phyloP scores from a whole-genome alignment of 164 flowering plant genomes.

The Buxus sempervirens region DNA sequence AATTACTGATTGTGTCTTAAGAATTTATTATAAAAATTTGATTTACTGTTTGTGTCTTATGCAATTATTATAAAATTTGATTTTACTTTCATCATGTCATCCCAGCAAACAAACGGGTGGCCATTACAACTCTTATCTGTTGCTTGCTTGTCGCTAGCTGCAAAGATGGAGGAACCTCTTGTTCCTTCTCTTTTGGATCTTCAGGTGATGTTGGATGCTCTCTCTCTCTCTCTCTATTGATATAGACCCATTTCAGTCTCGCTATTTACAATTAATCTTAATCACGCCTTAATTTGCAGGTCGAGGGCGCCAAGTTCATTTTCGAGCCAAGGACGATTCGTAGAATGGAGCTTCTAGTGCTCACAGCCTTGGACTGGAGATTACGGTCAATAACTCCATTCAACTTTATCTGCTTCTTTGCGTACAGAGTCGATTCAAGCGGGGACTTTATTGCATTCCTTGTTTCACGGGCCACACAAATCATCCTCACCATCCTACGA shows the following conservation, averaged over 20 bases:
- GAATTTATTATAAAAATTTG: too few relatives aligned
- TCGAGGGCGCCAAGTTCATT: slow-evolving; percentile 53
- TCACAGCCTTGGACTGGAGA: slow-evolving; percentile 65
- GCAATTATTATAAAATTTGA: too few relatives aligned
- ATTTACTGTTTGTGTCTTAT: too few relatives aligned
- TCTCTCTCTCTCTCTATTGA: background rate
- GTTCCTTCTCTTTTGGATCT: slow-evolving; percentile 83
- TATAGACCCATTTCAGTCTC: too few relatives aligned
- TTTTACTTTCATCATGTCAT: too few relatives aligned
- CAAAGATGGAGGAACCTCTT: slow-evolving; percentile 91
- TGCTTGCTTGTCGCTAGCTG: slow-evolving; percentile 92
- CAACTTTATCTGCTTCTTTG: slow-evolving; percentile 47
- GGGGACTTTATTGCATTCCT: slow-evolving; percentile 48
- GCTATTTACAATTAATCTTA: too few relatives aligned
- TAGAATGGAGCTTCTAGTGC: slow-evolving; percentile 74
- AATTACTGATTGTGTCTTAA: too few relatives aligned
- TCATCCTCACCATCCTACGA: slow-evolving; percentile 62
- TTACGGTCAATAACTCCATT: slow-evolving; percentile 72
- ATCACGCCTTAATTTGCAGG: too few relatives aligned
- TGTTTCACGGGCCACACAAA: slow-evolving; percentile 55
- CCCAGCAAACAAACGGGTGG: slow-evolving; percentile 80
- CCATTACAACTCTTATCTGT: slow-evolving; percentile 75
- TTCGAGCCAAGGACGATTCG: slow-evolving; percentile 67
- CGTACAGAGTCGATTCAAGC: slow-evolving; percentile 60
- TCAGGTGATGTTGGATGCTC: slow-evolving; percentile 71